Evolutionary conservation across 768 basidiomycete genomes (phyloP).

Genomic region (Hericium coralloides): DNA sequence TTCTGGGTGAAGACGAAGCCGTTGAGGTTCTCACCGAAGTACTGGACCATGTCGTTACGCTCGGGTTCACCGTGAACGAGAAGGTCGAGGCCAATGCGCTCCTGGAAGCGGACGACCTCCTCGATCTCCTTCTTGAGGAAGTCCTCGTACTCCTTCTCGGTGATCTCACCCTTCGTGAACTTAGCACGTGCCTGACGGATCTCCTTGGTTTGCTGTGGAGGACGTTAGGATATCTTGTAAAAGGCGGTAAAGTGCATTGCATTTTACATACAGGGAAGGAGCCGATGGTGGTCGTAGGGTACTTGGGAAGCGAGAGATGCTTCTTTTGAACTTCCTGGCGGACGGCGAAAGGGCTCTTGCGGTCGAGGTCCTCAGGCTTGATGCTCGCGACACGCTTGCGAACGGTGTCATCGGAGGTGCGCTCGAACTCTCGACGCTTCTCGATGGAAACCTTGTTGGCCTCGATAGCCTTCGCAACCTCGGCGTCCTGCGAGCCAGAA

Average conservation of each 20-base stretch:
- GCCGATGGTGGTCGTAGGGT: slow-evolving; percentile 98
- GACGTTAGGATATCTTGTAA: slow-evolving; percentile 8
- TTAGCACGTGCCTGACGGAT: slow-evolving; percentile 96
- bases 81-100: slow-evolving; percentile 91
- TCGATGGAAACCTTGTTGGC: slow-evolving; percentile 86
- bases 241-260: not conserved
- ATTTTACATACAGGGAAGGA: slow-evolving; percentile 87
- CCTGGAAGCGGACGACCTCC: slow-evolving; percentile 91
- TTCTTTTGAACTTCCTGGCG: slow-evolving; percentile 87
- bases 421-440: slow-evolving; percentile 92
- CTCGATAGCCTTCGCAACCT: slow-evolving; percentile 67
- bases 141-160: slow-evolving; percentile 80
- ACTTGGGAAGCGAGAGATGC: slow-evolving; percentile 86
- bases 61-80: slow-evolving; percentile 99
- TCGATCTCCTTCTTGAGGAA: slow-evolving; percentile 99
- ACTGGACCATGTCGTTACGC: slow-evolving; percentile 99
- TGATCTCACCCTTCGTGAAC: slow-evolving; percentile 86
- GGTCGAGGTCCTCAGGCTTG: slow-evolving; percentile 75
- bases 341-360: slow-evolving; percentile 80
- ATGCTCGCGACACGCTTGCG: slow-evolving; percentile 93
- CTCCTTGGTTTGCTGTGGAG: slow-evolving; percentile 88
- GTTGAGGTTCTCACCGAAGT: slow-evolving; percentile 92
- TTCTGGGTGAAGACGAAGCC: slow-evolving; percentile 99
- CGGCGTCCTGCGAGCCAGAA: slow-evolving; percentile 74
- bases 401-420: slow-evolving; percentile 85